Evolutionary conservation across 352 stramenopile species (phyloP).

Genomic region (Globisporangium abappressorium): DNA sequence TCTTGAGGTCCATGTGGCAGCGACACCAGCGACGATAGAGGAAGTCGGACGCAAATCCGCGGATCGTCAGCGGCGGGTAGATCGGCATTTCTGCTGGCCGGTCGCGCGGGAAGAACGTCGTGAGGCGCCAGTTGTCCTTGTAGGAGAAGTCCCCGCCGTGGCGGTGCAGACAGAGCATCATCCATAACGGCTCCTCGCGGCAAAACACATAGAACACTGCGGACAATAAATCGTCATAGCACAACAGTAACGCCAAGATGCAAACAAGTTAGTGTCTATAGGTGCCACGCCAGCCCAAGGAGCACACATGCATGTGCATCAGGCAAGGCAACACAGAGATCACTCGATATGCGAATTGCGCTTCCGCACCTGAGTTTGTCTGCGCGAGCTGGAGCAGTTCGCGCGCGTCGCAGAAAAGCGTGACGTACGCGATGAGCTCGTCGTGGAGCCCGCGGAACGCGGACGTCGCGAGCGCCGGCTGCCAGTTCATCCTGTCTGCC

Average conservation of each 20-base stretch:
- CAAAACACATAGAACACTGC: constrained; percentile 80
- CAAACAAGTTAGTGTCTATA: constrained; percentile 1
- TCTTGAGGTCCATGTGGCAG: constrained; percentile 67
- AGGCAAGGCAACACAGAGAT: not conserved
- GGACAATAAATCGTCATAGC: not conserved
- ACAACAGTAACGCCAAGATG: not conserved
- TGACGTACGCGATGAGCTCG: constrained; percentile 74
- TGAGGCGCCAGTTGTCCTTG: constrained; percentile 67
- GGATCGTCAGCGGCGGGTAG: constrained; percentile 27
- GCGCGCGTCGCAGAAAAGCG: constrained; percentile 60
- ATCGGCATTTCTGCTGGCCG: constrained; percentile 18
- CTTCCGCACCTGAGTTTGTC: constrained; percentile 62
- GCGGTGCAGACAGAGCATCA: constrained; percentile 69
- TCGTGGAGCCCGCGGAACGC: constrained; percentile 67
- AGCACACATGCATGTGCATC: not conserved
- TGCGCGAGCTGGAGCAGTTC: constrained; percentile 64
- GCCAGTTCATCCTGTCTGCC: constrained; percentile 35
- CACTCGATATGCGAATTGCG: not conserved
- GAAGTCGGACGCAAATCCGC: constrained; percentile 75
- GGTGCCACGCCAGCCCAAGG: not conserved
- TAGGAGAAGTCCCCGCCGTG: constrained; percentile 71
- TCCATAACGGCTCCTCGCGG: constrained; percentile 81
- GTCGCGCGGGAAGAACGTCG: constrained; percentile 70
- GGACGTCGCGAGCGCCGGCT: constrained; percentile 54
- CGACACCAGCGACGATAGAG: constrained; percentile 84